A percentile compares a stretch with the other conserved stretches of the same genome.
Evolutionary conservation across 805 yeast species (phyloP).

Genomic region (Maudiozyma barnettii): DNA sequence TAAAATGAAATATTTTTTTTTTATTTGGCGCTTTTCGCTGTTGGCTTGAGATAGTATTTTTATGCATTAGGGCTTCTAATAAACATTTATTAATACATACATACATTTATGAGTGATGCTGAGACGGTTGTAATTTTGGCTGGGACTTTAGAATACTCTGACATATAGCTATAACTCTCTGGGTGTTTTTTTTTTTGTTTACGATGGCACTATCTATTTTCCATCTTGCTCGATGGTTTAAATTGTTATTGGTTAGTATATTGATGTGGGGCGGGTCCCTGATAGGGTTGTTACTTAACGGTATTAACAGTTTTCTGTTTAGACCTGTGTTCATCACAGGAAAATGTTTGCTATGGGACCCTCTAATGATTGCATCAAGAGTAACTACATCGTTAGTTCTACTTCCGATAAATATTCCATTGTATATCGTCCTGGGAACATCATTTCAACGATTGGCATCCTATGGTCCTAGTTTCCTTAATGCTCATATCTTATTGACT

Average conservation of each 20-base stretch:
- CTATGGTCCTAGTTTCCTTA: constrained; percentile 9
- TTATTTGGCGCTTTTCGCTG: no score
- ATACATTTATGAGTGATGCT: no score
- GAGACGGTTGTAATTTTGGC: no score
- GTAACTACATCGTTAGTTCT: constrained; percentile 10
- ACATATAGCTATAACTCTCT: no score
- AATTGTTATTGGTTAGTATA: neutral
- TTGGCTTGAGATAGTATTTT: no score
- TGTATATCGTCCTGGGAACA: constrained; percentile 16
- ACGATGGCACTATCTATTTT: neutral
- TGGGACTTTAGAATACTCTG: no score
- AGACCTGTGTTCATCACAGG: no score
- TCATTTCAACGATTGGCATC: constrained; percentile 13
- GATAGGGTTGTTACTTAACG: neutral
- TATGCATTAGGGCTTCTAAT: no score
- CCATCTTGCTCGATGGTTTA: neutral
- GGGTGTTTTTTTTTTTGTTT: no score
- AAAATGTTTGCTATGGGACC: constrained; percentile 2
- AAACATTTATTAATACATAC: no score
- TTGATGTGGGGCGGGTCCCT: neutral
- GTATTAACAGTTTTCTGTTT: neutral
- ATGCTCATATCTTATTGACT: constrained; percentile 9
- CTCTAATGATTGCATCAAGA: constrained; percentile 13
- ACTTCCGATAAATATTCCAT: constrained; percentile 23
- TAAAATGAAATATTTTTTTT: no score